Conservation (phyloP, 2,329 filamentous ascomycete species). For the Elsinoe arachidis region DNA sequence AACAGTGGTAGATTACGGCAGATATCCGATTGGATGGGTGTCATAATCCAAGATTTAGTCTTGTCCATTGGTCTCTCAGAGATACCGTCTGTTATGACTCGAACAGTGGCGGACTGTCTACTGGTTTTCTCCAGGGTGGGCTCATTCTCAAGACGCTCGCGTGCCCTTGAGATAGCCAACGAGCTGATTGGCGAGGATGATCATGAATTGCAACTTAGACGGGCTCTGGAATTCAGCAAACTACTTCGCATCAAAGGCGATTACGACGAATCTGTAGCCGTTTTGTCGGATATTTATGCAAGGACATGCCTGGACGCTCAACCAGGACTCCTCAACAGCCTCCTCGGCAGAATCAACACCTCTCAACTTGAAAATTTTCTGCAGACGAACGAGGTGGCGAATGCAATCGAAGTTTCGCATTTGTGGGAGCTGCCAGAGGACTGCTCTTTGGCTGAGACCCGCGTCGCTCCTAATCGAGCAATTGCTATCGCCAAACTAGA, state of each 20-base stretch:
- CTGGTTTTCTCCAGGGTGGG: neutral
- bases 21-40: neutral
- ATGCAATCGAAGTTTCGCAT: neutral
- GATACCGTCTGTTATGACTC: no score
- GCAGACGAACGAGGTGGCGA: neutral
- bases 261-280: neutral
- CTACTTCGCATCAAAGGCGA: neutral
- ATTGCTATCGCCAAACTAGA: neutral
- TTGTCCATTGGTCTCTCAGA: neutral
- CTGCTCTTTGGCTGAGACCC: neutral
- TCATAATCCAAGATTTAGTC: neutral
- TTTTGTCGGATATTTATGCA: neutral
- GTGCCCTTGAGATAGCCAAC: neutral
- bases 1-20: neutral
- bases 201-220: neutral
- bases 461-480: neutral
- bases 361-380: neutral
- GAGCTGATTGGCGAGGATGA: neutral
- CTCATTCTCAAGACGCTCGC: neutral
- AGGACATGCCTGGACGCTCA: neutral
- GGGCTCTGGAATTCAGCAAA: neutral
- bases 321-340: neutral
- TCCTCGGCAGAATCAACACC: neutral
- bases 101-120: neutral
- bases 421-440: neutral